A percentile compares a stretch with the other conserved stretches of the same genome.
Conservation (phyloP, 225 moss, liverwort and hornwort species). For the Pleurozium schreberi region DNA sequence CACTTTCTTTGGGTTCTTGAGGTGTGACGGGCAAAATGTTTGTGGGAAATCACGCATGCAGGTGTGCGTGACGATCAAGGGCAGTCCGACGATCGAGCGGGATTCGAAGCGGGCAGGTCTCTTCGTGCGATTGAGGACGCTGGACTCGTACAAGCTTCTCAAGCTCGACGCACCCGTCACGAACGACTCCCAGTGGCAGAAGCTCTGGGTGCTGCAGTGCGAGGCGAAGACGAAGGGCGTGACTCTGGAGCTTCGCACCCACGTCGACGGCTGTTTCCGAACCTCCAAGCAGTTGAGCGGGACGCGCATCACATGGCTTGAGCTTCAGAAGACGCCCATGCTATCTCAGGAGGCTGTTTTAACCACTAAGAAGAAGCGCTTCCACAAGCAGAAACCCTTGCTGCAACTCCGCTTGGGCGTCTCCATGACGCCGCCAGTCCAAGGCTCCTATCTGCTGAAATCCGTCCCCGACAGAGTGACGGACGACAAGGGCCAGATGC, state of each 20-base stretch:
- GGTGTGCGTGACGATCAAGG: slow-evolving; percentile 51
- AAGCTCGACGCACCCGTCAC: slow-evolving; percentile 53
- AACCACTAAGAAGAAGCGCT: slow-evolving; percentile 21
- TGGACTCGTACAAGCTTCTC: slow-evolving; percentile 56
- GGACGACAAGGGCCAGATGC: slow-evolving; percentile 65
- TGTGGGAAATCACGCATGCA: background rate
- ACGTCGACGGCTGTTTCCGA: slow-evolving; percentile 29
- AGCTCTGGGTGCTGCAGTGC: slow-evolving; percentile 63
- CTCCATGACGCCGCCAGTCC: slow-evolving; percentile 68
- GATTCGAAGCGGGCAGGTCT: background rate
- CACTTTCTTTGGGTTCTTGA: background rate
- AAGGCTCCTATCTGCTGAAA: slow-evolving; percentile 61
- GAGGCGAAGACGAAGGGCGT: slow-evolving; percentile 61
- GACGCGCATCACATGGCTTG: slow-evolving; percentile 41
- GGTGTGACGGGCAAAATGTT: background rate
- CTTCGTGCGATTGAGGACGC: slow-evolving; percentile 48
- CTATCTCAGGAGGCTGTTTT: slow-evolving; percentile 44
- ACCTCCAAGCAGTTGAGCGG: slow-evolving; percentile 39
- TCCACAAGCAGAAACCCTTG: background rate
- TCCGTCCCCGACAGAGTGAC: slow-evolving; percentile 76
- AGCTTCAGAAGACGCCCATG: slow-evolving; percentile 49
- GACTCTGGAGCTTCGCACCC: slow-evolving; percentile 42
- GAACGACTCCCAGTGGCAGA: slow-evolving; percentile 52
- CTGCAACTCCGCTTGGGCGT: slow-evolving; percentile 32
- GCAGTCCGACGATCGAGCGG: background rate